Conservation (phyloP, 2,329 filamentous ascomycete genomes). For the Microthyrium microscopicum region DNA sequence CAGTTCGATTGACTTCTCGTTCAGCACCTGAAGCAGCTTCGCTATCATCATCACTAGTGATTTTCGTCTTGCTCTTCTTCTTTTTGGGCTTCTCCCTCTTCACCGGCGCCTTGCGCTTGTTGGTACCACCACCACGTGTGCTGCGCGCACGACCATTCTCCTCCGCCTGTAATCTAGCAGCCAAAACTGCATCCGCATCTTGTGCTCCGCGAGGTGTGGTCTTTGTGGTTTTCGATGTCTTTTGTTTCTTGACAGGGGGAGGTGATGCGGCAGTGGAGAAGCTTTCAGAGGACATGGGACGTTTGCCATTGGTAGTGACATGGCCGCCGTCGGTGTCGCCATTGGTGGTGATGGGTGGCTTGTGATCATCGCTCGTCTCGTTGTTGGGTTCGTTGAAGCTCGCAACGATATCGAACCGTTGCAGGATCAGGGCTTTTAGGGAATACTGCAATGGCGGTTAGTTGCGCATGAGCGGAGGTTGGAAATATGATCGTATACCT, state of each 20-base stretch:
- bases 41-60: conserved; percentile 60
- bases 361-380: conserved; percentile 12
- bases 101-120: conserved; percentile 40
- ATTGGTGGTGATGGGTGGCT: conserved; percentile 12
- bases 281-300: conserved; percentile 26
- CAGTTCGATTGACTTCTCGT: conserved; percentile 57
- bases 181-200: conserved; percentile 74
- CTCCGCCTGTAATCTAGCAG: conserved; percentile 78
- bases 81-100: conserved; percentile 44
- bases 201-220: no score
- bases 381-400: conserved; percentile 9
- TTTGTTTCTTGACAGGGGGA: conserved; percentile 37
- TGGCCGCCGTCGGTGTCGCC: conserved; percentile 9
- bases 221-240: conserved; percentile 46
- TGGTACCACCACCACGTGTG: conserved; percentile 44
- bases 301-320: conserved; percentile 11
- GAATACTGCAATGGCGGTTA: conserved; percentile 17
- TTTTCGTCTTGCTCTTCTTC: conserved; percentile 57
- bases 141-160: conserved; percentile 57
- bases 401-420: conserved; percentile 33
- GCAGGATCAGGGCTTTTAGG: conserved; percentile 30
- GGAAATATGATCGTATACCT: conserved; percentile 27
- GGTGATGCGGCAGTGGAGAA: conserved; percentile 20
- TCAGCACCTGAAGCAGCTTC: conserved; percentile 44
- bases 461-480: neutral